Evolutionary conservation across 2,329 filamentous ascomycete species (phyloP).

Genomic region (Boeremia exigua): DNA sequence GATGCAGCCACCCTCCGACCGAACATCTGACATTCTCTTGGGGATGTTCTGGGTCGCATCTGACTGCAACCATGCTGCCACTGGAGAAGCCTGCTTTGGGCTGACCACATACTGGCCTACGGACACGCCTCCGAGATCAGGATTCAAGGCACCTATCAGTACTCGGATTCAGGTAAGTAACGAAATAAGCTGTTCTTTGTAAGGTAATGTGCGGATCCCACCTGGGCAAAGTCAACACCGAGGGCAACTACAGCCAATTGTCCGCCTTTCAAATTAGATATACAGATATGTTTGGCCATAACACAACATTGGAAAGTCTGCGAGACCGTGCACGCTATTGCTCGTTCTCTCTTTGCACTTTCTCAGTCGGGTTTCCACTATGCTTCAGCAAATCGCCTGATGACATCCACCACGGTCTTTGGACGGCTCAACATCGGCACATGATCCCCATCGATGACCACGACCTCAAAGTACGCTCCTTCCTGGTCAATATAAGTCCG

Average conservation of each 20-base stretch:
- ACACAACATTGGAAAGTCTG: no score
- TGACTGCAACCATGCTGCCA: background rate
- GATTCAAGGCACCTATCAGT: background rate
- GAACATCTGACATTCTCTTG: background rate
- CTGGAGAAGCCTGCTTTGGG: background rate
- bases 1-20: slow-evolving; percentile 14
- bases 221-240: no score
- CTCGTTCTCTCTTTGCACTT: background rate
- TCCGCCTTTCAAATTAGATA: no score
- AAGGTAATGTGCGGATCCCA: no score
- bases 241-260: no score
- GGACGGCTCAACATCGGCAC: slow-evolving; percentile 34
- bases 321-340: no score
- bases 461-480: slow-evolving; percentile 25
- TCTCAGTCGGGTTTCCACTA: background rate
- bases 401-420: slow-evolving; percentile 23
- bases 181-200: no score
- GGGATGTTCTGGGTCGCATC: background rate
- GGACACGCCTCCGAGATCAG: background rate
- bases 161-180: no score
- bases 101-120: background rate
- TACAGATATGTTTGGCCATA: no score
- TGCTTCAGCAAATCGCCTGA: slow-evolving; percentile 18
- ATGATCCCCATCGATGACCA: slow-evolving; percentile 27
- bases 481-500: slow-evolving; percentile 25